A percentile compares a stretch with the other conserved stretches of the same genome.
phyloP scores from a whole-genome alignment of 805 yeast genomes.

The Tanozyma kutaoensis region DNA sequence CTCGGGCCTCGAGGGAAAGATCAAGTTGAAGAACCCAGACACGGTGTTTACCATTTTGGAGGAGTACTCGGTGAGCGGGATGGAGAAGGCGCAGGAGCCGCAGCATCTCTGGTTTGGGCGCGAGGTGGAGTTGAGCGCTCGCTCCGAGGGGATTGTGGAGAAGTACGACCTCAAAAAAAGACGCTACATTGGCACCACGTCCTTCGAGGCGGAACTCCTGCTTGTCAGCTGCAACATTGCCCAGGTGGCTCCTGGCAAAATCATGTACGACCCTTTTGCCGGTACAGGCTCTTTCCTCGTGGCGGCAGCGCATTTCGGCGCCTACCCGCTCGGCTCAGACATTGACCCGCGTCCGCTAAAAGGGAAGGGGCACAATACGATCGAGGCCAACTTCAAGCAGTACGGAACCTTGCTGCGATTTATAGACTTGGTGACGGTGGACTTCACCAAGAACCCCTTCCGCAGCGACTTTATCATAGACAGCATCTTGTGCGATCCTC shows the following conservation, averaged over 20 bases:
- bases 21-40: conserved; percentile 67
- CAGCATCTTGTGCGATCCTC: conserved; percentile 89
- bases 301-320: conserved; percentile 80
- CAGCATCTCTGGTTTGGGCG: conserved; percentile 62
- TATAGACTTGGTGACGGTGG: conserved; percentile 79
- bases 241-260: conserved; percentile 48
- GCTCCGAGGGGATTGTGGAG: conserved; percentile 56
- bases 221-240: conserved; percentile 81
- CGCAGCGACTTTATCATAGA: conserved; percentile 53
- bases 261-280: conserved; percentile 88
- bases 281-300: conserved; percentile 94
- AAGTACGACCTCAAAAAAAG: conserved; percentile 70
- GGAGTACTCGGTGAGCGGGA: conserved; percentile 41
- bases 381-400: conserved; percentile 59
- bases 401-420: conserved; percentile 46
- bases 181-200: conserved; percentile 87
- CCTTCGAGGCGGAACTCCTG: conserved; percentile 90
- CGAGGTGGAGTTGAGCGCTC: conserved; percentile 46
- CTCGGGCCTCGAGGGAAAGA: conserved; percentile 63
- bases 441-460: conserved; percentile 83
- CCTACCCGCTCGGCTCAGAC: conserved; percentile 74
- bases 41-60: conserved; percentile 62
- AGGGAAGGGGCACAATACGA: conserved; percentile 46
- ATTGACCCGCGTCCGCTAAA: conserved; percentile 71
- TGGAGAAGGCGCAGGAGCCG: conserved; percentile 37